Evolutionary conservation across 148 eudicot genomes (phyloP), one percentile per base, ranked within the genome.

Genomic region (Rhododendron williamsianum): DNA sequence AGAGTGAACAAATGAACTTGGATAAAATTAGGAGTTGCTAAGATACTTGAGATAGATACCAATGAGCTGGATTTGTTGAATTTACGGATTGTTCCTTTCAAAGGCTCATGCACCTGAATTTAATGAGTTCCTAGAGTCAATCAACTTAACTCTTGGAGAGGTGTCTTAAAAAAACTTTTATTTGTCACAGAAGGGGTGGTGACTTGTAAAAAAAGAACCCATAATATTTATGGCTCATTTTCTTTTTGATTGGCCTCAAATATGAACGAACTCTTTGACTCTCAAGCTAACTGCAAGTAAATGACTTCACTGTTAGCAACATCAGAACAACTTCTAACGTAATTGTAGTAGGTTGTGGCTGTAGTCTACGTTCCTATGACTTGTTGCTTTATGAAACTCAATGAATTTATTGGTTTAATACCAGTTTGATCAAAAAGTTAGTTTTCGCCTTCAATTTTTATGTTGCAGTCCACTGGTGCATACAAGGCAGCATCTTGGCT

Each of bases 401-500:
- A 76, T 30, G 23, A 19, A 19, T 48, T 54, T 80, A 65, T 8
- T 23, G 41, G 52, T 38, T 9, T 56, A 18, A 30, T 38, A 69
- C 38, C 56, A 72, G 60, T 25, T 15, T 38, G 63, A 23, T 52
- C 9, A 52, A 73, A 33, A 60, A 54, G 19, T 48, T 15, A 45
- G 7, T 43, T 10, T 79, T 41, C 9, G 4, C 69, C 3, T 41
- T 41, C 16, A 52, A n/a, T 35, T 82, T 86, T 25, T 48, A 25
- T 52, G 79, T 10, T 87, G 90, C 98, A 97, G 99, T 97, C 99
- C 80, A 97, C 98, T 76, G 98, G 90, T 81, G 99, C 99, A 72
- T 97, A 97, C 76, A 93, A 93, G 87, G 99, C 99, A 86, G 99
- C 99, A 85, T 95, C 99, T 72, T 93, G 99, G 89, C 92, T 97